phyloP scores from a whole-genome alignment of 176 grass and related monocot genomes.

The Zoysia pacifica region DNA sequence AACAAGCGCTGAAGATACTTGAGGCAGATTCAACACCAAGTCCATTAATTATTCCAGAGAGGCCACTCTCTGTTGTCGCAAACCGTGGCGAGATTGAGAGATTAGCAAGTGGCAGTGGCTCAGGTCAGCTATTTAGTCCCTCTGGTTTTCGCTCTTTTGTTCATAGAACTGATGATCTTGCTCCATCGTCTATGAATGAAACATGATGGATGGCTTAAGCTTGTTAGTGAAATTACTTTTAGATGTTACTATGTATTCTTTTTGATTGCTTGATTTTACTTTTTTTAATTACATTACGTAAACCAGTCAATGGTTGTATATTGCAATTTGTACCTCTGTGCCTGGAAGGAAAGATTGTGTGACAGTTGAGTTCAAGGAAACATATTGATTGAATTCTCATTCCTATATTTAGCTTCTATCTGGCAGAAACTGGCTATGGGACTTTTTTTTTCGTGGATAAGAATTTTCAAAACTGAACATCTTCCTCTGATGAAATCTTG shows the following conservation, averaged over 20 bases:
- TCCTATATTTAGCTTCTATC: slow-evolving; percentile 1
- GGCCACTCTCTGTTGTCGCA: slow-evolving; percentile 62
- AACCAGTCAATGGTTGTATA: not conserved
- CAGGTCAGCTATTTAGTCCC: slow-evolving; percentile 72
- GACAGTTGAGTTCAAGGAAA: slow-evolving; percentile 37
- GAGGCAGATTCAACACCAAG: slow-evolving; percentile 62
- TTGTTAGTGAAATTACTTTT: slow-evolving; percentile 5
- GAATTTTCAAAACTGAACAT: not conserved
- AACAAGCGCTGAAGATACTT: slow-evolving; percentile 86
- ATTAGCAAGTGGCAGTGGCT: slow-evolving; percentile 64
- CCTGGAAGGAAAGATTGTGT: slow-evolving; percentile 16
- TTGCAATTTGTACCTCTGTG: slow-evolving; percentile 36
- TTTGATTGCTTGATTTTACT: slow-evolving; percentile 14
- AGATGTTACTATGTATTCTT: slow-evolving; percentile 11
- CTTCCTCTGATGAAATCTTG: not conserved
- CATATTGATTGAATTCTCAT: not conserved
- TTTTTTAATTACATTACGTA: not conserved
- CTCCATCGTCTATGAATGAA: slow-evolving; percentile 52
- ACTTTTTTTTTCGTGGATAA: not conserved
- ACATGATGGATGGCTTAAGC: slow-evolving; percentile 4
- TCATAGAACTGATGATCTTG: slow-evolving; percentile 41
- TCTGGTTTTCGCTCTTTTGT: slow-evolving; percentile 69
- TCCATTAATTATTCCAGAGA: slow-evolving; percentile 62
- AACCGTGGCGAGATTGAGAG: slow-evolving; percentile 76
- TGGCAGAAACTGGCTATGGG: not conserved